Percentiles rank a stretch among this genome's conserved stretches.
These are phyloP conservation scores for Amoeboaphelidium protococcarum DNA, from an alignment of 371 early-diverging fungal species.

Conservation along the genomic window DNA sequence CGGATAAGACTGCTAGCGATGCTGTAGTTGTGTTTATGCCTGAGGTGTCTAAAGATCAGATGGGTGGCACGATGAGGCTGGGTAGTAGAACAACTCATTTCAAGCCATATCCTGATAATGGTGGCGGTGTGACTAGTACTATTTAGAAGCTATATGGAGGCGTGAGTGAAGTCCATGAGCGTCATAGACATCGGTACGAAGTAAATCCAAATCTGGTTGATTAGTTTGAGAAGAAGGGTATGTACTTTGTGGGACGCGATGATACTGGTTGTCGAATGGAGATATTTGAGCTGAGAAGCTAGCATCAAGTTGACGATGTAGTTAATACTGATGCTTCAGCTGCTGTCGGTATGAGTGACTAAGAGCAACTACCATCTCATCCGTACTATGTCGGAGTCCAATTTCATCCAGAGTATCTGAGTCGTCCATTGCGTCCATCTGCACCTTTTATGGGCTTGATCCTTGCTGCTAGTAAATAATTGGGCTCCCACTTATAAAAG, in stretches of 20 bases:
- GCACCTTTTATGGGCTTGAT: conserved; percentile 85
- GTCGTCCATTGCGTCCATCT: conserved; percentile 71
- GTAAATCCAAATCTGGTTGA: conserved; percentile 64
- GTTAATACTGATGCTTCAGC: no score
- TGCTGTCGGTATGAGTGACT: no score
- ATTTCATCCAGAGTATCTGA: conserved; percentile 97
- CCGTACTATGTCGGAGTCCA: conserved; percentile 93
- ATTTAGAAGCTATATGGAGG: conserved; percentile 38
- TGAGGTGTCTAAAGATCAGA: conserved; percentile 70
- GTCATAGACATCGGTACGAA: conserved; percentile 97
- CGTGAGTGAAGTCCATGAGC: conserved; percentile 42
- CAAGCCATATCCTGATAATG: conserved; percentile 7
- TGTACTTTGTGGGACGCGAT: conserved; percentile 77
- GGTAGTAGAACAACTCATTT: conserved; percentile 51
- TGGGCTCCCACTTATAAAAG: no score
- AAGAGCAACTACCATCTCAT: conserved; percentile 17
- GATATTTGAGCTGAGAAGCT: conserved; percentile 50
- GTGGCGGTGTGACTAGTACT: no score
- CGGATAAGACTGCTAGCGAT: conserved; percentile 23
- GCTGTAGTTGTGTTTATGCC: conserved; percentile 80
- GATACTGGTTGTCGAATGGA: conserved; percentile 90
- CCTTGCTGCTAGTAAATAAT: no score
- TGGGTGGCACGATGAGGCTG: conserved; percentile 93
- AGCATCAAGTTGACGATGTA: conserved; percentile 1
- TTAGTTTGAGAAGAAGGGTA: conserved; percentile 51